These are phyloP conservation scores for Drechslerella stenobrocha DNA, from an alignment of 2,329 filamentous ascomycete species.

Conservation along the genomic window DNA sequence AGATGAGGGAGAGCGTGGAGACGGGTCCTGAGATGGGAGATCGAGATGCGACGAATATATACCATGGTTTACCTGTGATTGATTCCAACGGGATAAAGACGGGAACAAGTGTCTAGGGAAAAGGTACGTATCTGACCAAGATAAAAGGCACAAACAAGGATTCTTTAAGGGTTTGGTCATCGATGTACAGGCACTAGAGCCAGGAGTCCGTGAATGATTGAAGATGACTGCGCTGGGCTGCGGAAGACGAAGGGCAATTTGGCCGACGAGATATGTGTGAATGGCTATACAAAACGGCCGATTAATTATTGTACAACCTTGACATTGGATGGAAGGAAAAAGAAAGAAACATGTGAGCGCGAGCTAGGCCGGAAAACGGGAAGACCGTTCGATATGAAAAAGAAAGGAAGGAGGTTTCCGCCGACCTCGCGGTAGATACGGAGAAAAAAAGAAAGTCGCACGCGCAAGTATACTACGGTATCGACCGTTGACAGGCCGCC, in stretches of 20 bases:
- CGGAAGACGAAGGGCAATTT: neutral
- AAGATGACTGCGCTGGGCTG: neutral
- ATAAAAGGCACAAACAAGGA: conserved; percentile 2
- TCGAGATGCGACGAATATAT: conserved; percentile 2
- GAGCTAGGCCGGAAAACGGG: too few relatives aligned
- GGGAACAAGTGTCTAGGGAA: too few relatives aligned
- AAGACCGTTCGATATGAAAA: too few relatives aligned
- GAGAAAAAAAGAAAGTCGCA: too few relatives aligned
- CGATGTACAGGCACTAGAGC: conserved; percentile 2
- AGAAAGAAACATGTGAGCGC: neutral
- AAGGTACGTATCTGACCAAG: too few relatives aligned
- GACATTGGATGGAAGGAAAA: conserved; percentile 2
- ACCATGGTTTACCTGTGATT: neutral
- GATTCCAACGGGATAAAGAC: neutral
- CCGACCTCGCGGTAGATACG: too few relatives aligned
- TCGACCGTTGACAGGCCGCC: too few relatives aligned
- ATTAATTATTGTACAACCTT: neutral
- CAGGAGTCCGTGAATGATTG: conserved; percentile 3
- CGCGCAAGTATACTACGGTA: too few relatives aligned
- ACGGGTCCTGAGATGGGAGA: neutral
- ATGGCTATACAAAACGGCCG: neutral
- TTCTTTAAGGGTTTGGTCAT: neutral
- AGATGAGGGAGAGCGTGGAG: neutral
- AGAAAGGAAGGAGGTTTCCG: too few relatives aligned
- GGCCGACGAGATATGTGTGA: neutral